phyloP scores from a whole-genome alignment of 2,329 filamentous ascomycete species.

The Aspergillus spinulosporus region DNA sequence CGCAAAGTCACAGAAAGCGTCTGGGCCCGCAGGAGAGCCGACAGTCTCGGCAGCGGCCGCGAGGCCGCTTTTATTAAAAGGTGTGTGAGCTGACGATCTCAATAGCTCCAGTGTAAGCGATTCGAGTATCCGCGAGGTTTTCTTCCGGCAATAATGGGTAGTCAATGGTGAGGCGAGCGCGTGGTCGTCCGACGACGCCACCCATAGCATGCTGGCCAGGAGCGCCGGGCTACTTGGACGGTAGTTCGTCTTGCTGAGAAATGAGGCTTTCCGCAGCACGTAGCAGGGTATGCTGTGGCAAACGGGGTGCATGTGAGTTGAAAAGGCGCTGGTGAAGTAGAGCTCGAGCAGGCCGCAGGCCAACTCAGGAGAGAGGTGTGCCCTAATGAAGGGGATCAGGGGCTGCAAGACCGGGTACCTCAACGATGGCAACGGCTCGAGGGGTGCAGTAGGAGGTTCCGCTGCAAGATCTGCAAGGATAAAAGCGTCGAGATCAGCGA shows the following conservation, averaged over 20 bases:
- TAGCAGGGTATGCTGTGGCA: constrained; percentile 89
- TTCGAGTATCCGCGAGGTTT: constrained; percentile 82
- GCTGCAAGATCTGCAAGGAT: constrained; percentile 55
- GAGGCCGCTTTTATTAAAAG: background rate
- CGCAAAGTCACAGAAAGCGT: constrained; percentile 60
- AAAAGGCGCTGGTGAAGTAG: constrained; percentile 87
- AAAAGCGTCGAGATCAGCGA: constrained; percentile 39
- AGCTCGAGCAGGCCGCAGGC: constrained; percentile 87
- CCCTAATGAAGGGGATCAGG: constrained; percentile 74
- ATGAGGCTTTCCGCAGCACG: constrained; percentile 82
- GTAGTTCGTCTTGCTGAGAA: constrained; percentile 75
- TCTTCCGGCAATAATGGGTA: constrained; percentile 71
- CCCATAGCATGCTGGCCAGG: constrained; percentile 93
- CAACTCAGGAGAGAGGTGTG: constrained; percentile 72
- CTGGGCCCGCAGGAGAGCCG: constrained; percentile 53
- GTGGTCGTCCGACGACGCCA: constrained; percentile 86
- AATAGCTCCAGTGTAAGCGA: constrained; percentile 82
- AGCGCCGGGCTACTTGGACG: constrained; percentile 80
- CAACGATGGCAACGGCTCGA: constrained; percentile 43
- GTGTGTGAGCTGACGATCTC: constrained; percentile 77
- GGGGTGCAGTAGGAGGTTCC: constrained; percentile 45
- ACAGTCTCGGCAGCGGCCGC: background rate
- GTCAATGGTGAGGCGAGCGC: constrained; percentile 78
- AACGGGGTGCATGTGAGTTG: constrained; percentile 81
- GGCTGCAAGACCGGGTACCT: constrained; percentile 85